A percentile compares a stretch with the other conserved stretches of the same genome.
phyloP scores from a whole-genome alignment of 768 basidiomycete genomes.

The Mycena olivaceomarginata region DNA sequence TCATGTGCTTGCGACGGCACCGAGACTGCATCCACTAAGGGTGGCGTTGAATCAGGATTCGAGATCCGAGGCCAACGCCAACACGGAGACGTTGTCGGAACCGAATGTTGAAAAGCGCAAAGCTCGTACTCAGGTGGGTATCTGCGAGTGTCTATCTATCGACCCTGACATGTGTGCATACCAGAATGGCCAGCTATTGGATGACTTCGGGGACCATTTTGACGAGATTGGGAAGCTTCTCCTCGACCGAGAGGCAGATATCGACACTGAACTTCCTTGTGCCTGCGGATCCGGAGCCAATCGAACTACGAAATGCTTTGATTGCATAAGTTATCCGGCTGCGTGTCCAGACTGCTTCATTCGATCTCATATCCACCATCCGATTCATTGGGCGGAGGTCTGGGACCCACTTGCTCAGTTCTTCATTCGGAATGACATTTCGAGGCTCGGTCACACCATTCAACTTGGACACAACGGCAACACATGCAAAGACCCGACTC shows the following conservation, averaged over 20 bases:
- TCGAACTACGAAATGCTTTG: slow-evolving; percentile 8
- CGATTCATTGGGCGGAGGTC: slow-evolving; percentile 52
- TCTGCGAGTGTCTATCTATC: too few species aligned
- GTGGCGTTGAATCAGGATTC: too few species aligned
- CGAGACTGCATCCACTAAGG: too few species aligned
- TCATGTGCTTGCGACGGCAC: too few species aligned
- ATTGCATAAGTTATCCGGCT: slow-evolving; percentile 16
- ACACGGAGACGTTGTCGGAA: too few species aligned
- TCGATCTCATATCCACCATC: slow-evolving; percentile 37
- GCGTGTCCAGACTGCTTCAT: slow-evolving; percentile 49
- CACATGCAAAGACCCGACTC: slow-evolving; percentile 1
- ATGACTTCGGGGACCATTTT: slow-evolving; percentile 20
- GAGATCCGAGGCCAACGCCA: too few species aligned
- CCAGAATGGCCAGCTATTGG: slow-evolving; percentile 25
- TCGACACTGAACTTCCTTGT: background rate
- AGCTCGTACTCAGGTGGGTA: too few species aligned
- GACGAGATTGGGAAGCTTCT: background rate
- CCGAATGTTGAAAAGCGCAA: too few species aligned
- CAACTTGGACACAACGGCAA: slow-evolving; percentile 47
- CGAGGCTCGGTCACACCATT: slow-evolving; percentile 36
- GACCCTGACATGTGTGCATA: too few species aligned
- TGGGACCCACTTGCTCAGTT: slow-evolving; percentile 41
- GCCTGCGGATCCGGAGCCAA: background rate
- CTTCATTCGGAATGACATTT: slow-evolving; percentile 49
- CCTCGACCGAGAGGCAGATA: slow-evolving; percentile 21